Base-by-base conservation (phyloP, 768 basidiomycete genomes). In the Rhizopogon sp. region DNA sequence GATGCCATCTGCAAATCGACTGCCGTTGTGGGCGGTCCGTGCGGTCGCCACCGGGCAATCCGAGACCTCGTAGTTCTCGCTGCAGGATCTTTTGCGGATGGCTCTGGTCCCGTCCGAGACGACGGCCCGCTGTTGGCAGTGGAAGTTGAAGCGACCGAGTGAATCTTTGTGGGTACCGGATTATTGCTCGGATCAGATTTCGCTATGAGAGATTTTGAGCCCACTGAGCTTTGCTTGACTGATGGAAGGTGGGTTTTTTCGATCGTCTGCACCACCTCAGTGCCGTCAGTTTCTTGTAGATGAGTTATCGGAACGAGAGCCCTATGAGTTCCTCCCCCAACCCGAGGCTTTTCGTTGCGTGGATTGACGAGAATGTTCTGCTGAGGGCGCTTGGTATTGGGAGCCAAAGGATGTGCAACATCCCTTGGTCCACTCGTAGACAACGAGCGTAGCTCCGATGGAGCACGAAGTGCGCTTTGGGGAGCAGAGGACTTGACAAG, bases 301-400 rank as follows among this genome's bases (percentile, higher is more conserved):
- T 31, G 33, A 22, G 33, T 13, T 14, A 62, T 8, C 20, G 66
- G 69, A 52, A 72, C 63, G 7, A 66, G 69, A 51, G 72, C 50
- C 46, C 69, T 70, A 51, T 65, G 60, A 8, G 70, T 69, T 25
- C 67, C 67, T 35, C 54, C 51, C 9, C 10, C 39, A 20, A 54
- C 44, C 20, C 40, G 60, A 3, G 53, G 13, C 17, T 56, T 56
- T 39, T 37, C 29, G 8, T 54, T 22, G 35, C 13, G 28, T 22
- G 50, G 20, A n/a, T 40, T 55, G n/a, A 17, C 5, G 17, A 55
- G 10, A 8, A 22, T 13, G 1, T 35, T 13, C 20, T 20, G 45
- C 29, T 53, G 22, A 25, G 43, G 37, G 28, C 35, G 45, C 31
- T 54, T 17, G 50, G 52, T 42, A 51, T 28, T 54, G 49, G 41